Base-by-base conservation (phyloP, 768 basidiomycete species). In the Tylopilus rubrobrunneus region DNA sequence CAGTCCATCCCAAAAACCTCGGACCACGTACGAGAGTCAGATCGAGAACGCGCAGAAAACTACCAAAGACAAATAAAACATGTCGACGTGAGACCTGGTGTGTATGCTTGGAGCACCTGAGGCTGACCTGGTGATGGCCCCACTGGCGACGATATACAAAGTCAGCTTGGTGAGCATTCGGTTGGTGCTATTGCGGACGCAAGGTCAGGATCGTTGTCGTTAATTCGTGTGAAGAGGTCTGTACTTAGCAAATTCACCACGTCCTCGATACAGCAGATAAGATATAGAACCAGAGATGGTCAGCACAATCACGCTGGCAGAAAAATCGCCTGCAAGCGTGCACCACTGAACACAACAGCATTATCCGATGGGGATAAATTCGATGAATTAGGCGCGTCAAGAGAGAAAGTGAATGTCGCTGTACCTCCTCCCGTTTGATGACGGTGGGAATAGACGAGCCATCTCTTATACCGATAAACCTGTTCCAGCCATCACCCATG, bases 101-200 rank as follows among this genome's bases (percentile, higher is more conserved):
- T 29, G 5, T 15, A 45, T 39, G 7, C 12, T 44, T 21, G 28
- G 7, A 14, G 17, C 31, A 39, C 12, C 6, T 3, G 19, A 17
- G 36, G 45, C 51, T 12, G 19, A 52, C 51, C 44, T n/a, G 9
- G 37, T 46, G 28, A 46, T 46, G 27, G 44, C 45, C 15, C 51
- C 51, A 25, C 45, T 52, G 44, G 44, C 37, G 12, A 52, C 51
- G 37, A 52, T 46, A 25, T 39, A 52, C 28, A 52, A 31, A 19
- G 51, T 52, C 28, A 52, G 14, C 7, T 17, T 45, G 36, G 5
- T 25, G 36, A 52, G 36, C 1, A 45, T 40, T 21, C 37, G 51
- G 21, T 46, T 39, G 15, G 51, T 52, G 14, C 51, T 52, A 25
- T 31, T 28, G 9, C 7, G 19, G 11, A 34, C 31, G 25, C 15